Evolutionary conservation across 192 early-diverging fungal genomes (phyloP).

Genomic region (Rhizophlyctis rosea): DNA sequence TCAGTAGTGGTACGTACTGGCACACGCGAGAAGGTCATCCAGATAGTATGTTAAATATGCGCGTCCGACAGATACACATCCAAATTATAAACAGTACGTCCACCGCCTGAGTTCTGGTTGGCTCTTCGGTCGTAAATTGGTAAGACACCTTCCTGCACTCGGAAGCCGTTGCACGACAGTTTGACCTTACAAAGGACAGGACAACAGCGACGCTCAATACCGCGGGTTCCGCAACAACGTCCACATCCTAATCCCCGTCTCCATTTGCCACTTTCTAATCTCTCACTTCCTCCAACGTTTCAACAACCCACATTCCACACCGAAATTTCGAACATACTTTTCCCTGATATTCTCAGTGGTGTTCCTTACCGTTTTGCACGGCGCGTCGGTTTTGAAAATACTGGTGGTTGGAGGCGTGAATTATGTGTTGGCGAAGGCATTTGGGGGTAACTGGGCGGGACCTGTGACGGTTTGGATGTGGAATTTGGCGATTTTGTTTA

Average conservation of each 20-base stretch:
- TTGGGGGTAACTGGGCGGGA: constrained; percentile 51
- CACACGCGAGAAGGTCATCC: neutral
- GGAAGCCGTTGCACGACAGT: neutral
- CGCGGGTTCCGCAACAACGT: constrained; percentile 65
- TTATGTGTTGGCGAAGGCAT: constrained; percentile 58
- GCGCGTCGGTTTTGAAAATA: constrained; percentile 77
- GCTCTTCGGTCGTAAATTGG: constrained; percentile 66
- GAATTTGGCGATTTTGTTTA: constrained; percentile 75
- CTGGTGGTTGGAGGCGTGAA: constrained; percentile 58
- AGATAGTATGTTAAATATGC: neutral
- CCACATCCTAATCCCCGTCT: constrained; percentile 45
- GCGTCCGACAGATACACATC: constrained; percentile 15
- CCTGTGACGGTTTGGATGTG: constrained; percentile 78
- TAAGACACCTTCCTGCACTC: constrained; percentile 12
- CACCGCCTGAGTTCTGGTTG: constrained; percentile 59
- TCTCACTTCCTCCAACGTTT: constrained; percentile 43
- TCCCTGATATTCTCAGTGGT: constrained; percentile 59
- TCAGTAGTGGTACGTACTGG: constrained; percentile 16
- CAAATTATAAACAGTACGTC: constrained; percentile 44
- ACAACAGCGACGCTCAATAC: constrained; percentile 75
- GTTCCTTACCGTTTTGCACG: constrained; percentile 67
- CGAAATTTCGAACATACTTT: constrained; percentile 32
- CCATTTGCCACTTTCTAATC: constrained; percentile 45
- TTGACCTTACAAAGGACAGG: constrained; percentile 34
- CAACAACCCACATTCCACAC: too few relatives aligned